Evolutionary conservation across 2,329 filamentous ascomycete genomes (phyloP).

Genomic region (Colletotrichum sp.): DNA sequence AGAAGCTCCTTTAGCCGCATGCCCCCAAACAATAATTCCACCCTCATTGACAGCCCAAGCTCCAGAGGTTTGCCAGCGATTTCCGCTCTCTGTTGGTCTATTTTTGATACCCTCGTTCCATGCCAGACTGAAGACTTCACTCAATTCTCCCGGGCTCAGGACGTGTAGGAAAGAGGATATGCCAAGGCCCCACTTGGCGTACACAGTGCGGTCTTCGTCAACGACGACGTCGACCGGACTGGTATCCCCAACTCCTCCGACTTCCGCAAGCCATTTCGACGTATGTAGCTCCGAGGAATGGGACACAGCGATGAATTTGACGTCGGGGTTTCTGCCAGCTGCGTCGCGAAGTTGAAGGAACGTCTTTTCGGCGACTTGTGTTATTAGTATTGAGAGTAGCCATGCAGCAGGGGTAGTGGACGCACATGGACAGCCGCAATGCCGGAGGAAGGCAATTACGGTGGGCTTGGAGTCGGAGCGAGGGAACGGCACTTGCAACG

Average conservation of each 20-base stretch:
- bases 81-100: slow-evolving; percentile 68
- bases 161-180: slow-evolving; percentile 67
- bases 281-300: slow-evolving; percentile 61
- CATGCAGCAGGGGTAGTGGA: neutral
- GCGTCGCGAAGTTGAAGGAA: slow-evolving; percentile 60
- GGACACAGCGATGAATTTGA: slow-evolving; percentile 67
- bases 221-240: slow-evolving; percentile 58
- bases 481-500: slow-evolving; percentile 42
- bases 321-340: slow-evolving; percentile 51
- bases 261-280: slow-evolving; percentile 60
- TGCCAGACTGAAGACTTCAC: slow-evolving; percentile 61
- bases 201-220: slow-evolving; percentile 64
- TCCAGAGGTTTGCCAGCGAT: slow-evolving; percentile 71
- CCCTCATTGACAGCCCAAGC: slow-evolving; percentile 55
- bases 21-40: neutral
- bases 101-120: slow-evolving; percentile 71
- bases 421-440: slow-evolving; percentile 78
- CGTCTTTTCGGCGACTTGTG: slow-evolving; percentile 71
- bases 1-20: neutral
- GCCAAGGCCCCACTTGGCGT: slow-evolving; percentile 71
- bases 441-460: slow-evolving; percentile 71
- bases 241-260: slow-evolving; percentile 59
- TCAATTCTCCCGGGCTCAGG: slow-evolving; percentile 62
- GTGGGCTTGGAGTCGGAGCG: slow-evolving; percentile 62
- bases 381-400: neutral